These are phyloP conservation scores for Pisolithus orientalis DNA, from an alignment of 768 basidiomycete genomes.

Conservation along the genomic window DNA sequence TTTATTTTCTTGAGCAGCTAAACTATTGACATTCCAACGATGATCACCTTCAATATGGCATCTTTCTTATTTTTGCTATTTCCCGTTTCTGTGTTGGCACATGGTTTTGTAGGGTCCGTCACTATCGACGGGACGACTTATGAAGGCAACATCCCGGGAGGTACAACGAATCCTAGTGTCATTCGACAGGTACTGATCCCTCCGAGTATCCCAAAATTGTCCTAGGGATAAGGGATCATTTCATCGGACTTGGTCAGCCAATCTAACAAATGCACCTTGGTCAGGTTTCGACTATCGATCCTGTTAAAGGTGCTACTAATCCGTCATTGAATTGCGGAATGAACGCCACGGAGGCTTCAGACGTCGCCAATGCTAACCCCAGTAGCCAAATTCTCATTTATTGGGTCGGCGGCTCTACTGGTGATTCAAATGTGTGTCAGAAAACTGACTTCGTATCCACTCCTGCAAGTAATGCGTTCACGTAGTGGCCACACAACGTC, in stretches of 20 bases:
- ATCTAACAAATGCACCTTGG: neutral
- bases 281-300: slow-evolving; percentile 32
- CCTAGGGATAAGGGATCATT: neutral
- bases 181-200: slow-evolving; percentile 31
- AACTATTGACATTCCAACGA: neutral
- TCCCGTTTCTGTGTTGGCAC: slow-evolving; percentile 21
- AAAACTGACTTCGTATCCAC: neutral
- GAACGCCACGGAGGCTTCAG: slow-evolving; percentile 41
- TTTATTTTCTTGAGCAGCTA: neutral
- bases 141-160: slow-evolving; percentile 26
- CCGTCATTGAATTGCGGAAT: slow-evolving; percentile 55
- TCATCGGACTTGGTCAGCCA: neutral
- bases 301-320: slow-evolving; percentile 54
- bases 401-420: slow-evolving; percentile 45
- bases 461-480: neutral
- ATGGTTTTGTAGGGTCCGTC: slow-evolving; percentile 27
- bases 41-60: slow-evolving; percentile 9
- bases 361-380: slow-evolving; percentile 52
- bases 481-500: slow-evolving; percentile 48
- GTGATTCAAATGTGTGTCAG: slow-evolving; percentile 27
- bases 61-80: slow-evolving; percentile 10
- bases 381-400: slow-evolving; percentile 47
- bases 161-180: slow-evolving; percentile 29
- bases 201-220: neutral
- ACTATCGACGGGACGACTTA: slow-evolving; percentile 24